phyloP scores from a whole-genome alignment of 768 basidiomycete genomes.

The Tephrocybe sp. region DNA sequence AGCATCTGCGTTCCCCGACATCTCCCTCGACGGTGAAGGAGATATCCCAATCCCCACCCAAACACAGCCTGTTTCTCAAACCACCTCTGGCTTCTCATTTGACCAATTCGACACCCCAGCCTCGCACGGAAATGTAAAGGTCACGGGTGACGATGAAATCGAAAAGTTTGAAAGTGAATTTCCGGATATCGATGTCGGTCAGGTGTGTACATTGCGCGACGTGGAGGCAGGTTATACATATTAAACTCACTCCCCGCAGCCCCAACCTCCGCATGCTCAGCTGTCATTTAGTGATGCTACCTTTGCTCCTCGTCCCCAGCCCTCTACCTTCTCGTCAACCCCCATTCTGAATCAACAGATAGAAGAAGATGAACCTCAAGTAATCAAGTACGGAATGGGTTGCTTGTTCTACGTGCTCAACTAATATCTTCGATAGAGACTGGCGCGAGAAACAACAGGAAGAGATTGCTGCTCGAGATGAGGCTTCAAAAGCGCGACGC shows the following conservation, averaged over 20 bases:
- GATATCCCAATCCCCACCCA: conserved; percentile 43
- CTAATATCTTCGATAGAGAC: conserved; percentile 41
- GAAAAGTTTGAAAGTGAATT: conserved; percentile 85
- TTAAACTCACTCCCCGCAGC: conserved; percentile 11
- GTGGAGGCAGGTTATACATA: neutral
- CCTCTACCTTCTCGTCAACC: conserved; percentile 65
- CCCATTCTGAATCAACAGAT: conserved; percentile 69
- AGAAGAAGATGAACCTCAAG: conserved; percentile 81
- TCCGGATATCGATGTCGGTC: conserved; percentile 66
- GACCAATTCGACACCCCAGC: conserved; percentile 57
- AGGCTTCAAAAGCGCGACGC: conserved; percentile 68
- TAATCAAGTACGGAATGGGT: conserved; percentile 64
- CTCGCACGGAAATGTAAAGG: conserved; percentile 53
- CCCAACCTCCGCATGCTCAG: conserved; percentile 31
- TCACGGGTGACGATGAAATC: conserved; percentile 83
- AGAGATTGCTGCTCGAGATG: conserved; percentile 83
- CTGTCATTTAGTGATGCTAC: conserved; percentile 46
- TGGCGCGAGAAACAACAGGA: conserved; percentile 88
- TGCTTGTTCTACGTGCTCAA: neutral
- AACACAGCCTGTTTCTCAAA: conserved; percentile 28
- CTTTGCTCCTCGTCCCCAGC: conserved; percentile 77
- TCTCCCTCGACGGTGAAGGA: conserved; percentile 65
- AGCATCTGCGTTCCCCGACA: conserved; percentile 84
- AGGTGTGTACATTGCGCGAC: conserved; percentile 25
- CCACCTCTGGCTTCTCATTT: conserved; percentile 55